Evolutionary conservation across 164 flowering plant species (phyloP).

Genomic region (Piper longum): DNA sequence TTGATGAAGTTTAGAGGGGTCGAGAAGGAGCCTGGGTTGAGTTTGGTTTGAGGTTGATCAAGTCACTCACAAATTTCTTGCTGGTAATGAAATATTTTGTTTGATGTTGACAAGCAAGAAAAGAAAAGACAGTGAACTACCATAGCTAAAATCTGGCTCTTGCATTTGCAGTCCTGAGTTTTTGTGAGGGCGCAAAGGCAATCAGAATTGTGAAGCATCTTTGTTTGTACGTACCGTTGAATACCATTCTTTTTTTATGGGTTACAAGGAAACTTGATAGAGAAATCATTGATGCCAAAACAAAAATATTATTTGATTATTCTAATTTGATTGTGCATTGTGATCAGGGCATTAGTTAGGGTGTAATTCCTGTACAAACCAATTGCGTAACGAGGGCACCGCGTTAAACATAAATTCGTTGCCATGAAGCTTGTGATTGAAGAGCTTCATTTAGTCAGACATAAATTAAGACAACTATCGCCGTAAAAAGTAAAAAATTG

Average conservation of each 20-base stretch:
- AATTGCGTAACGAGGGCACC: too few relatives aligned
- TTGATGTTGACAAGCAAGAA: constrained; percentile 16
- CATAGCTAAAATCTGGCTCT: constrained; percentile 19
- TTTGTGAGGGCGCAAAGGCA: background rate
- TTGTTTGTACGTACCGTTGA: constrained; percentile 25
- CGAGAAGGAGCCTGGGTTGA: constrained; percentile 21
- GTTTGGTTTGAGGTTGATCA: constrained; percentile 23
- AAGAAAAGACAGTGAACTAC: constrained; percentile 10
- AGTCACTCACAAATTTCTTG: constrained; percentile 25
- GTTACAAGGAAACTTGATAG: constrained; percentile 20
- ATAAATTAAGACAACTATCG: too few relatives aligned
- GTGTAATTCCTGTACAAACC: too few relatives aligned
- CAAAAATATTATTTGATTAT: too few relatives aligned
- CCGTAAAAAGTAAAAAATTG: too few relatives aligned
- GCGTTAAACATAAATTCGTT: too few relatives aligned
- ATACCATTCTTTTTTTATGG: constrained; percentile 41
- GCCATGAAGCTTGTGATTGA: too few relatives aligned
- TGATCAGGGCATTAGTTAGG: too few relatives aligned
- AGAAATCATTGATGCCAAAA: constrained; percentile 13
- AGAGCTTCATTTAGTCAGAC: too few relatives aligned
- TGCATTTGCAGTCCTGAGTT: constrained; percentile 10
- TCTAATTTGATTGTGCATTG: too few relatives aligned
- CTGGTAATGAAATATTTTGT: constrained; percentile 25
- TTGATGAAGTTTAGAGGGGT: constrained; percentile 13
- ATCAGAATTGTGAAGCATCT: constrained; percentile 33